Base-by-base conservation (phyloP, 2,329 filamentous ascomycete species). In the Blastomyces percursus region DNA sequence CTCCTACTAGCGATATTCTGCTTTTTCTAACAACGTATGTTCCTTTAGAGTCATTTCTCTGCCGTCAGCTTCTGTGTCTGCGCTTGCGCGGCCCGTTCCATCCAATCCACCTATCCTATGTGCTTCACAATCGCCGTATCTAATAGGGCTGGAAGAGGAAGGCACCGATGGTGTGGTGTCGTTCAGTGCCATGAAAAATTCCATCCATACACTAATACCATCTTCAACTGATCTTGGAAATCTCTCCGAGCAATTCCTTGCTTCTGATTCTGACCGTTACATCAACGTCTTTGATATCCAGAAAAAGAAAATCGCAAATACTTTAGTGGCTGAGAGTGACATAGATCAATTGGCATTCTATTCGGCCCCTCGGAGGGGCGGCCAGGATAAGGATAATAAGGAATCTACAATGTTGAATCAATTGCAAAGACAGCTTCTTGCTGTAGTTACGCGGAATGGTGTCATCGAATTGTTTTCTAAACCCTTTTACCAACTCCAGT, bases 171-270 rank as follows among this genome's bases (percentile, higher is more conserved):
- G 72, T n/a, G 72, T 75, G 6, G 65, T 74, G 38, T 72, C 74
- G 19, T 81, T 80, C 67, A 76, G 78, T 57, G 79, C 79, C 12
- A 80, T 81, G 73, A 77, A 75, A 61, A 79, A 79, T 62, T 69
- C 75, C n/a, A 75, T 82, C 44, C 78, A 79, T 64, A 76, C 75
- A 3, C 69, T 82, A 40, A 68, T 79, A 62, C 68, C 76, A n/a
- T 78, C 78, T 4, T 74, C 73, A 32, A 66, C 68, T 38, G 69
- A 74, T 46, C 59, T 67, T 51, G 71, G 73, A 48, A 69, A 68
- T 56, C 68, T 70, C 30, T 67, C 72, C 24, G 74, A 74, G 35
- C 66, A 71, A 55, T 81, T 82, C 68, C 75, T 82, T 24, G 78
- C 78, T 12, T 77, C 79, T 35, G 79, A 81, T 66, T 72, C 74